Percentiles rank a stretch among this genome's conserved stretches.
phyloP scores from a whole-genome alignment of 148 eudicot species.

The Pouteria glomerata region DNA sequence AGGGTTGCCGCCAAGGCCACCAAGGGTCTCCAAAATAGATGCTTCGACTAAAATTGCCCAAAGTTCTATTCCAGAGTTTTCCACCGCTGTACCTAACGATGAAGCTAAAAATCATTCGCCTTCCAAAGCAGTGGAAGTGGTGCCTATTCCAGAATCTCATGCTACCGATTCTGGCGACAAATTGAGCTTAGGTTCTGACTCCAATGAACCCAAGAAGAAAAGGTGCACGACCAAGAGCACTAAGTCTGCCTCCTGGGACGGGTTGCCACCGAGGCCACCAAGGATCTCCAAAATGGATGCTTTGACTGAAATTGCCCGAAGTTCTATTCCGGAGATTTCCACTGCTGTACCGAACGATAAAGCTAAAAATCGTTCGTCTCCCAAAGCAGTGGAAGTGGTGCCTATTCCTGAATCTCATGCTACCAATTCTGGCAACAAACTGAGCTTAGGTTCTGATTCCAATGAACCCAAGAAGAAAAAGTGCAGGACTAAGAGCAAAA shows the following conservation, averaged over 20 bases:
- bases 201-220: constrained; percentile 16
- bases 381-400: constrained; percentile 1
- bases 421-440: constrained; percentile 12
- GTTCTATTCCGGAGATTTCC: constrained; percentile 23
- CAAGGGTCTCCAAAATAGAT: constrained; percentile 33
- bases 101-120: constrained; percentile 11
- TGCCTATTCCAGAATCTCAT: constrained; percentile 3
- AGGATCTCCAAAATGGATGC: constrained; percentile 39
- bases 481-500: constrained; percentile 10
- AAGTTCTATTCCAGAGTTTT: constrained; percentile 26
- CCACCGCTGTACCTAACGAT: constrained; percentile 12
- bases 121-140: constrained; percentile 5
- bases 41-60: constrained; percentile 45
- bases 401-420: constrained; percentile 9
- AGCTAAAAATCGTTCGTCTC: constrained; percentile 9
- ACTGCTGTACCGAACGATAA: constrained; percentile 15
- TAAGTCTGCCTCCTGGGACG: constrained; percentile 20
- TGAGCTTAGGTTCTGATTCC: constrained; percentile 20
- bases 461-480: constrained; percentile 17
- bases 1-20: constrained; percentile 10
- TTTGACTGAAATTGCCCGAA: constrained; percentile 42
- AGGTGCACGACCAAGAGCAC: constrained; percentile 11
- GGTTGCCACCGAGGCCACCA: constrained; percentile 13
- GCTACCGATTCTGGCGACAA: constrained; percentile 14
- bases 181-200: constrained; percentile 20